A percentile compares a stretch with the other conserved stretches of the same genome.
These are phyloP conservation scores for Vaccinium macrocarpon DNA, from an alignment of 148 eudicot genomes.

Conservation along the genomic window DNA sequence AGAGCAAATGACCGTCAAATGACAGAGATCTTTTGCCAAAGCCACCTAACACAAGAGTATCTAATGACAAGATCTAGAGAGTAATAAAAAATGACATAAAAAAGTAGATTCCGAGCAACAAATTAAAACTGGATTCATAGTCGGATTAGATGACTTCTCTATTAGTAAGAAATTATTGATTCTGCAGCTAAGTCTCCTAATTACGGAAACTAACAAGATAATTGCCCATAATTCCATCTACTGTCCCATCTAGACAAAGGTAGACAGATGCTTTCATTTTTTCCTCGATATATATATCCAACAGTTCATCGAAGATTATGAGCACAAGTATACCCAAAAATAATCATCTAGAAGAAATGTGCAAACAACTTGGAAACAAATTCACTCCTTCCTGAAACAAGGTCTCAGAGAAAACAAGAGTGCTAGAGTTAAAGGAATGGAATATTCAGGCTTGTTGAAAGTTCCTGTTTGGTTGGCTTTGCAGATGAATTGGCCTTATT, in stretches of 20 bases:
- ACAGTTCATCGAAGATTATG: not conserved
- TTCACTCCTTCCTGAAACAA: not conserved
- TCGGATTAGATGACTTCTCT: not conserved
- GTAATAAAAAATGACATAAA: not conserved
- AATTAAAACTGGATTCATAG: not conserved
- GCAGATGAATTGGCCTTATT: not conserved
- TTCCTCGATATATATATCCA: not conserved
- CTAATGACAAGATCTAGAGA: not conserved
- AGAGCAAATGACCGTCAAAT: constrained; percentile 63
- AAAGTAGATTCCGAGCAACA: not conserved
- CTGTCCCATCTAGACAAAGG: not conserved
- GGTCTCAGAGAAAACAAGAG: not conserved
- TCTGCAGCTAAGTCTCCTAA: not conserved
- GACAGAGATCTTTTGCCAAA: constrained; percentile 85
- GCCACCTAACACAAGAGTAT: constrained; percentile 52
- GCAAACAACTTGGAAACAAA: constrained; percentile 2
- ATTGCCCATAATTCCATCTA: not conserved
- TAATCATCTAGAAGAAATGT: not conserved
- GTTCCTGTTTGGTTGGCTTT: not conserved
- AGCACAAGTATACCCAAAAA: constrained; percentile 1
- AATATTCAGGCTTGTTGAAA: not conserved
- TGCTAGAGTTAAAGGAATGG: not conserved
- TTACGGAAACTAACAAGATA: not conserved
- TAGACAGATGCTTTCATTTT: not conserved
- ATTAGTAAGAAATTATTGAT: not conserved